Evolutionary conservation across 305 asterid genomes (phyloP).

Genomic region (Fraxinus sp.): DNA sequence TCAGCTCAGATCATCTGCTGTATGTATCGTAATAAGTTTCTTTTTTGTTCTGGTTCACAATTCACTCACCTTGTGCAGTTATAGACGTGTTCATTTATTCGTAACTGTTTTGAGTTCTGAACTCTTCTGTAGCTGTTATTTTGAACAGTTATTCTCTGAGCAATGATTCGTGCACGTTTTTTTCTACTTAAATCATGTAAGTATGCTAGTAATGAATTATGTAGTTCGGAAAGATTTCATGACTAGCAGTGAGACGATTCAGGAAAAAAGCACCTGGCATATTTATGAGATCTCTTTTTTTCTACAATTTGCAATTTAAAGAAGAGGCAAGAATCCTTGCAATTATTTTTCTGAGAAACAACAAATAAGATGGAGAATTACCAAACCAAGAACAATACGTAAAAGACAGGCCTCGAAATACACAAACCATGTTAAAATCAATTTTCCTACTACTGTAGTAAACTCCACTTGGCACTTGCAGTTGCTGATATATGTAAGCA

Average conservation of each 20-base stretch:
- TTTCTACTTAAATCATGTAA: neutral
- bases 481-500: neutral
- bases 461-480: neutral
- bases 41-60: neutral
- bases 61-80: conserved; percentile 13
- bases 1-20: conserved; percentile 95
- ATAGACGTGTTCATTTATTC: conserved; percentile 1
- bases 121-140: conserved; percentile 14
- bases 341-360: neutral
- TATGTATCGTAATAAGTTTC: conserved; percentile 42
- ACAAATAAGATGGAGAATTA: neutral
- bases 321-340: neutral
- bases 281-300: neutral
- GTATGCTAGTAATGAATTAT: conserved; percentile 15
- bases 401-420: neutral
- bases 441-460: neutral
- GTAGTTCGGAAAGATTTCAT: conserved; percentile 8
- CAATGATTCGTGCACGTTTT: neutral
- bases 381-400: neutral
- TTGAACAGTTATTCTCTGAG: conserved; percentile 12
- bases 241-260: neutral
- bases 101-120: conserved; percentile 7
- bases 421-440: neutral
- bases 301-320: neutral
- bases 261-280: neutral